Percentiles rank a stretch among this genome's conserved stretches.
Conservation (phyloP, 2,329 filamentous ascomycete genomes). For the Ceratocystis albifundus region DNA sequence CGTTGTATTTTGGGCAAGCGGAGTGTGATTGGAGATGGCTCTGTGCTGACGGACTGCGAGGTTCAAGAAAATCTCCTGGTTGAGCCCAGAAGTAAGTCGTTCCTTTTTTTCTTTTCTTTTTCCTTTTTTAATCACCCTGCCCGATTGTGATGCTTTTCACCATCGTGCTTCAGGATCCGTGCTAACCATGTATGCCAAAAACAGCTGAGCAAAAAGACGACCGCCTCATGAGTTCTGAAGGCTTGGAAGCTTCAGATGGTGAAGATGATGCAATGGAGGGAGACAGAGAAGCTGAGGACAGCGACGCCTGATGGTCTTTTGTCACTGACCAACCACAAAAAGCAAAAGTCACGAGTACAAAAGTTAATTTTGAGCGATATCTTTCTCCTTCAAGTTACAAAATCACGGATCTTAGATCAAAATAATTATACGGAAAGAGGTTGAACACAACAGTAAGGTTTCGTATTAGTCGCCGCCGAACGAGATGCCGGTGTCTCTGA, state of each 20-base stretch:
- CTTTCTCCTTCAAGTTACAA: not conserved
- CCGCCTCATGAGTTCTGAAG: constrained; percentile 56
- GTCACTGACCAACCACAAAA: not conserved
- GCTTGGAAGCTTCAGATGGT: constrained; percentile 51
- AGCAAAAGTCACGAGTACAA: not conserved
- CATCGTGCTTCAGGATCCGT: constrained; percentile 1
- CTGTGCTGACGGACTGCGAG: constrained; percentile 75
- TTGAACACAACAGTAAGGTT: not conserved
- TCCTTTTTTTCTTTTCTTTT: no score
- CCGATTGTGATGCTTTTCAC: not conserved
- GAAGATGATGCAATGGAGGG: constrained; percentile 41
- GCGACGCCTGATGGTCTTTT: not conserved
- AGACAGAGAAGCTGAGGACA: constrained; percentile 33
- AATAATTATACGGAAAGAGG: no score
- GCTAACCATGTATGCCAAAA: constrained; percentile 22
- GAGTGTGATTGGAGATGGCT: constrained; percentile 71
- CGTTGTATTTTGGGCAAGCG: constrained; percentile 76
- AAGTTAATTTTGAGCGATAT: not conserved
- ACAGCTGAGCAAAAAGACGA: constrained; percentile 55
- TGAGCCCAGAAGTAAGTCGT: constrained; percentile 58
- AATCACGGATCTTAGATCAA: not conserved
- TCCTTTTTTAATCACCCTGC: not conserved
- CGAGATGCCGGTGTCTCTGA: not conserved
- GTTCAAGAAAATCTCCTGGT: constrained; percentile 82
- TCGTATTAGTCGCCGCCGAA: not conserved